Percentiles rank a stretch among this genome's conserved stretches.
These are phyloP conservation scores for Deinandra increscens DNA, from an alignment of 129 eudicot genomes.

Conservation along the genomic window DNA sequence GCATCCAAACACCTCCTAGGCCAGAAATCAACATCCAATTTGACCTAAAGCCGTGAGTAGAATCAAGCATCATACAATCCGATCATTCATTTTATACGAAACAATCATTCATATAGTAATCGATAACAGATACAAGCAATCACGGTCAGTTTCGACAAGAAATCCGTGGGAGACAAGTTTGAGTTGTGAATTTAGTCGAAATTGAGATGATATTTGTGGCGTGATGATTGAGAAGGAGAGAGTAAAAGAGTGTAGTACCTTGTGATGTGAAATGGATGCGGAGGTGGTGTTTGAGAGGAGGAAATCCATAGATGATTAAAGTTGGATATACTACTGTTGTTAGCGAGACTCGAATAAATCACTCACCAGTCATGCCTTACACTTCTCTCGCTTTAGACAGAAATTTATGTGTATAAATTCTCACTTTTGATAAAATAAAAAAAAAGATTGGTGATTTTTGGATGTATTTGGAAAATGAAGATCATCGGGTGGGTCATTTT, in stretches of 20 bases:
- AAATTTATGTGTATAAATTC: too few species aligned
- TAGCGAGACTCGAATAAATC: constrained; percentile 11
- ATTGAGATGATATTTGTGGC: background rate
- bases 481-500: too few species aligned
- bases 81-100: background rate
- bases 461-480: too few species aligned
- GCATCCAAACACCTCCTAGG: background rate
- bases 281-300: constrained; percentile 24
- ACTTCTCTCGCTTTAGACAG: too few species aligned
- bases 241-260: constrained; percentile 4
- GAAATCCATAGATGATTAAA: constrained; percentile 28
- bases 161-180: background rate
- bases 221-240: background rate
- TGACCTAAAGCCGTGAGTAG: constrained; percentile 10
- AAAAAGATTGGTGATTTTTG: too few species aligned
- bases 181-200: constrained; percentile 7
- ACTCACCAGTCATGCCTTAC: background rate
- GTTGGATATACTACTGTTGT: constrained; percentile 12
- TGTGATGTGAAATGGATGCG: constrained; percentile 26
- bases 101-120: background rate
- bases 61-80: background rate
- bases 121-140: background rate
- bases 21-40: constrained; percentile 3
- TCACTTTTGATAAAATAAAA: too few species aligned
- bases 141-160: background rate